Evolutionary conservation across 768 basidiomycete genomes (phyloP).

Genomic region (Naganishia randhawae): DNA sequence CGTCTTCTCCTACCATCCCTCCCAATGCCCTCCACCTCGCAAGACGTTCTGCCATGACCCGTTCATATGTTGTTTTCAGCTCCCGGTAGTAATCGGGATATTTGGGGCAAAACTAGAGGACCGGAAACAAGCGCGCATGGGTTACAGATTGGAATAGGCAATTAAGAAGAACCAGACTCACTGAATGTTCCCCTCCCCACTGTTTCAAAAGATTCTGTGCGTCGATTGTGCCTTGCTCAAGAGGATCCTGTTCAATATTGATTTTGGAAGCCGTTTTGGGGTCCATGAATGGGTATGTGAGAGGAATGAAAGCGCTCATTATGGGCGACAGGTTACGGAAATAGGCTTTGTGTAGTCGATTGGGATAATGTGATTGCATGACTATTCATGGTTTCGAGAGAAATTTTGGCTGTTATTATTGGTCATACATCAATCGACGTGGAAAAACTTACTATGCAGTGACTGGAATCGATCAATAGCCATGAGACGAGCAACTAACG

Average conservation of each 20-base stretch:
- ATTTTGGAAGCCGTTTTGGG: constrained; percentile 22
- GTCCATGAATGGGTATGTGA: constrained; percentile 29
- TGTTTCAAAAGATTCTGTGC: not conserved
- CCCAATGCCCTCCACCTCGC: constrained; percentile 1
- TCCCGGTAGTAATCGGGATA: constrained; percentile 16
- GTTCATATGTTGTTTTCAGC: not conserved
- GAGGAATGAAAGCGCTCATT: constrained; percentile 23
- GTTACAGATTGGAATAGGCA: not conserved
- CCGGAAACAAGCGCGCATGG: too few species aligned
- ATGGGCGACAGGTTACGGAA: constrained; percentile 25
- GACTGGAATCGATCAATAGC: not conserved
- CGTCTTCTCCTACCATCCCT: constrained; percentile 16
- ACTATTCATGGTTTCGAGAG: not conserved
- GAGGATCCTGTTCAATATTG: constrained; percentile 18
- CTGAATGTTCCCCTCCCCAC: constrained; percentile 25
- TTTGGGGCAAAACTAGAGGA: not conserved
- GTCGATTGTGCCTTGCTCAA: constrained; percentile 11
- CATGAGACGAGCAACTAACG: not conserved
- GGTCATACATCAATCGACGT: not conserved
- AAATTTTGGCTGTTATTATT: too few species aligned
- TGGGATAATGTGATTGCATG: constrained; percentile 27
- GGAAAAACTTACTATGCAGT: constrained; percentile 1
- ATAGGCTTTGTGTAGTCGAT: constrained; percentile 26
- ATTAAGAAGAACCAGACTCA: not conserved
- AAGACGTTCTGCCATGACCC: constrained; percentile 4